These are phyloP conservation scores for Sinapis alba DNA, from an alignment of 441 rosid species.

Conservation along the genomic window DNA sequence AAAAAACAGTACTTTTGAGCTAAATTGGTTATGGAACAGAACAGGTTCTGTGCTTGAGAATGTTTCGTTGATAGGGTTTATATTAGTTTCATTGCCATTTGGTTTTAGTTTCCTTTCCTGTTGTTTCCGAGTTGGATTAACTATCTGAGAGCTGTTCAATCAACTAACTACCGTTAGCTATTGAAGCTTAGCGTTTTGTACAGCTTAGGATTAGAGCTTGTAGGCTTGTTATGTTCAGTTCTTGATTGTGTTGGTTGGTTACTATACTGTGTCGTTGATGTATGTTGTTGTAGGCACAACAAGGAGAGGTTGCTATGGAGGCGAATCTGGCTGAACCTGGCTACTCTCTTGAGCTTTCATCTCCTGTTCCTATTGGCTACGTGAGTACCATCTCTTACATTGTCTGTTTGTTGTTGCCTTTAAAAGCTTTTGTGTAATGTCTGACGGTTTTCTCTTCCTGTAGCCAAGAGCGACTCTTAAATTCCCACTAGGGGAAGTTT, in stretches of 20 bases:
- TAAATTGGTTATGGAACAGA: background rate
- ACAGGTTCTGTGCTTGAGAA: background rate
- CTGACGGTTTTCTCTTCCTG: slow-evolving; percentile 29
- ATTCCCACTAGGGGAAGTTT: slow-evolving; percentile 83
- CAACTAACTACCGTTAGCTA: background rate
- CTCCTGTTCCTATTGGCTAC: slow-evolving; percentile 69
- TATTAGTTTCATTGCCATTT: background rate
- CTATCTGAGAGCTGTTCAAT: background rate
- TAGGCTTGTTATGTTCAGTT: background rate
- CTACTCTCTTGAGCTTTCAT: slow-evolving; percentile 68
- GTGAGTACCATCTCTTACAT: slow-evolving; percentile 46
- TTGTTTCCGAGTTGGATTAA: slow-evolving; percentile 2
- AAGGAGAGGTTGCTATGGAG: slow-evolving; percentile 72
- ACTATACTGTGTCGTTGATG: background rate
- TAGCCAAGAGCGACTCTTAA: slow-evolving; percentile 92
- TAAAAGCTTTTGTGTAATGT: background rate
- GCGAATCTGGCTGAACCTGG: slow-evolving; percentile 73
- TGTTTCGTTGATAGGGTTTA: background rate
- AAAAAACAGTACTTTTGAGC: background rate
- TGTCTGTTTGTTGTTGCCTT: background rate
- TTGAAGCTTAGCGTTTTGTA: background rate
- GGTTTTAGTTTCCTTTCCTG: too few species aligned
- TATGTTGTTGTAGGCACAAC: slow-evolving; percentile 58
- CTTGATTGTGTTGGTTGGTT: slow-evolving; percentile 7
- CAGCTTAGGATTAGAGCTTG: background rate